Evolutionary conservation across 2,329 filamentous ascomycete species (phyloP).

Genomic region (Ceratocystis alfenasii): DNA sequence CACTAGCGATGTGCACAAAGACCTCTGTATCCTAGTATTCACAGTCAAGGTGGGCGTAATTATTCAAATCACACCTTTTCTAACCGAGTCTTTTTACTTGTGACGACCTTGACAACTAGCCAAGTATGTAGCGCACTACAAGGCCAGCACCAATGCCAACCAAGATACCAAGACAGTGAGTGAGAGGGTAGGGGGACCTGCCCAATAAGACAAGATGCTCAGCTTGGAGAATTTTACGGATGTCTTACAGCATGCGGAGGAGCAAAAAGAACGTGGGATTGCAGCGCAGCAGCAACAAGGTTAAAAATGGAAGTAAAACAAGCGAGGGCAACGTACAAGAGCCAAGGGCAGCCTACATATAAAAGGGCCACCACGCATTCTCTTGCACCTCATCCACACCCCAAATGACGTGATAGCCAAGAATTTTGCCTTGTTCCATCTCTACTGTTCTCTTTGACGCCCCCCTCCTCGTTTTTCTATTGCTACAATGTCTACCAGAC

Average conservation of each 20-base stretch:
- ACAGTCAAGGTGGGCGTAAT: neutral
- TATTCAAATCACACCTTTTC: no score
- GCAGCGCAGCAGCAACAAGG: no score
- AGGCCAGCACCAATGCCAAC: no score
- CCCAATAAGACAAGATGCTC: neutral
- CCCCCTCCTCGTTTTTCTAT: neutral
- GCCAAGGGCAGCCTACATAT: constrained; percentile 1
- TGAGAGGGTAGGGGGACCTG: neutral
- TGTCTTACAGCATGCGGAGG: constrained; percentile 3
- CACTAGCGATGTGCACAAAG: neutral
- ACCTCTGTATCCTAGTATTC: neutral
- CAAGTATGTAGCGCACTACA: neutral
- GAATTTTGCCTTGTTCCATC: neutral
- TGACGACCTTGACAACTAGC: neutral
- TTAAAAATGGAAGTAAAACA: neutral
- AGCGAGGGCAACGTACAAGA: neutral
- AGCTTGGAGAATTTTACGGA: neutral
- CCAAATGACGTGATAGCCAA: constrained; percentile 13
- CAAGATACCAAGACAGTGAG: neutral
- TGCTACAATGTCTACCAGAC: constrained; percentile 13
- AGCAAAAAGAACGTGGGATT: neutral
- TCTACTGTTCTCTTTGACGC: neutral
- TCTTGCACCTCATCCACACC: constrained; percentile 10
- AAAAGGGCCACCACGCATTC: constrained; percentile 11
- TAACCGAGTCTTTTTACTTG: no score